These are phyloP conservation scores for Mortierella sp. DNA, from an alignment of 371 early-diverging fungal species.

Conservation along the genomic window DNA sequence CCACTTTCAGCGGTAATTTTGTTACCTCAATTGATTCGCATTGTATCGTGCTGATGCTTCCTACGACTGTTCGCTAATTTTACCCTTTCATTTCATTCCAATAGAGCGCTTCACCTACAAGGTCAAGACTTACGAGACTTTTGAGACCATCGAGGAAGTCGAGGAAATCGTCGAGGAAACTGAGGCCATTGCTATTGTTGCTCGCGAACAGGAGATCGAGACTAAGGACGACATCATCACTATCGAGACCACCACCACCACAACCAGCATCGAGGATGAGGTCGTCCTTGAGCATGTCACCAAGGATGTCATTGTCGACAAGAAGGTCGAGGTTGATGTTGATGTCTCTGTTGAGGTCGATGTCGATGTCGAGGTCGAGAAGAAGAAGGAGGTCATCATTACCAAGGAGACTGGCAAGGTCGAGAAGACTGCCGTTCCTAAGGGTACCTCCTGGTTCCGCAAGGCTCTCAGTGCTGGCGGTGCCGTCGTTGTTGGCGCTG, in stretches of 20 bases:
- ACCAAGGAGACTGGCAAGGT: constrained; percentile 5
- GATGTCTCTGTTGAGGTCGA: no score
- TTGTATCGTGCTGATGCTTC: background rate
- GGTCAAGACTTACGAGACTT: constrained; percentile 36
- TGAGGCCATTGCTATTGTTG: constrained; percentile 17
- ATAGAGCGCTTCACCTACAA: constrained; percentile 28
- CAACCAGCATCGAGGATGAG: no score
- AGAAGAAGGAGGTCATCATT: background rate
- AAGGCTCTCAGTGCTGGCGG: no score
- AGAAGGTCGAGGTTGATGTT: no score
- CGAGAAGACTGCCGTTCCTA: background rate
- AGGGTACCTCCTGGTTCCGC: no score
- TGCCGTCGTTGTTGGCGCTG: background rate
- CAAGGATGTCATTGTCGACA: no score
- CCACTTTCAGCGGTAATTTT: constrained; percentile 17
- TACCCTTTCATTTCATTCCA: background rate
- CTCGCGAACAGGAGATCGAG: background rate
- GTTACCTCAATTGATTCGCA: background rate
- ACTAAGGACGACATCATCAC: background rate
- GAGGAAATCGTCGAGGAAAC: constrained; percentile 33
- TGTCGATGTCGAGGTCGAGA: constrained; percentile 3
- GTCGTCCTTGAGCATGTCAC: no score
- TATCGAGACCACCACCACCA: no score
- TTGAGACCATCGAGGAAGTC: constrained; percentile 28
- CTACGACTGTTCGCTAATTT: background rate